Evolutionary conservation across 306 rosid species (phyloP).

Genomic region (cucumber (Cucumis sativus)): DNA sequence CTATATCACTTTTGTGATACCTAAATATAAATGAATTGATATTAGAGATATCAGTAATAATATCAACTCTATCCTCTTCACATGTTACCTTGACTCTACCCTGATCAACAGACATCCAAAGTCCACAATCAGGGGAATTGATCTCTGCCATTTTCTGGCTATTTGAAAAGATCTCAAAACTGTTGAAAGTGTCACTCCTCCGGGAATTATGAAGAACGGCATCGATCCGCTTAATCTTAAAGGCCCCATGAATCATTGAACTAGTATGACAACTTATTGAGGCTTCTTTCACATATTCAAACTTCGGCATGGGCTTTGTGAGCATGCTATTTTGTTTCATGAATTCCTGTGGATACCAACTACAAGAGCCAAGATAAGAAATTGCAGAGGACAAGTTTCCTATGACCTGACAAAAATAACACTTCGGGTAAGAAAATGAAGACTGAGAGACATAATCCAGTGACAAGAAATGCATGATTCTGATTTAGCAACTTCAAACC

Average conservation of each 20-base stretch:
- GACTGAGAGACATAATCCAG: not conserved
- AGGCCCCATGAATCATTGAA: slow-evolving; percentile 28
- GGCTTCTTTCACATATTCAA: slow-evolving; percentile 14
- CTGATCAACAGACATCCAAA: slow-evolving; percentile 51
- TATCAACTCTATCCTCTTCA: slow-evolving; percentile 46
- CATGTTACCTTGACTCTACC: slow-evolving; percentile 35
- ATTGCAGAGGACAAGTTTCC: slow-evolving; percentile 33
- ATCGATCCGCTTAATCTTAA: slow-evolving; percentile 44
- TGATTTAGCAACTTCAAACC: not conserved
- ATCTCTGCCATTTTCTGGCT: slow-evolving; percentile 26
- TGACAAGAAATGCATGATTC: not conserved
- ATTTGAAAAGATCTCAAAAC: slow-evolving; percentile 17
- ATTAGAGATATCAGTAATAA: slow-evolving; percentile 35
- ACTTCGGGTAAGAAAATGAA: not conserved
- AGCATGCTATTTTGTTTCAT: slow-evolving; percentile 23
- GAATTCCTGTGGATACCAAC: slow-evolving; percentile 24
- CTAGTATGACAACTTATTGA: slow-evolving; percentile 22
- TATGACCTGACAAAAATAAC: slow-evolving; percentile 39
- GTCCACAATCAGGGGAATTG: slow-evolving; percentile 55
- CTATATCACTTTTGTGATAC: slow-evolving; percentile 32
- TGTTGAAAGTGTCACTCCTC: slow-evolving; percentile 21
- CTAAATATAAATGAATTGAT: slow-evolving; percentile 32
- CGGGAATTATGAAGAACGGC: slow-evolving; percentile 55
- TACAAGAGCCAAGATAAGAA: slow-evolving; percentile 21
- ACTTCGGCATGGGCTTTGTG: slow-evolving; percentile 25